phyloP scores from a whole-genome alignment of 192 early-diverging fungal species.

The Mortierella antarctica region DNA sequence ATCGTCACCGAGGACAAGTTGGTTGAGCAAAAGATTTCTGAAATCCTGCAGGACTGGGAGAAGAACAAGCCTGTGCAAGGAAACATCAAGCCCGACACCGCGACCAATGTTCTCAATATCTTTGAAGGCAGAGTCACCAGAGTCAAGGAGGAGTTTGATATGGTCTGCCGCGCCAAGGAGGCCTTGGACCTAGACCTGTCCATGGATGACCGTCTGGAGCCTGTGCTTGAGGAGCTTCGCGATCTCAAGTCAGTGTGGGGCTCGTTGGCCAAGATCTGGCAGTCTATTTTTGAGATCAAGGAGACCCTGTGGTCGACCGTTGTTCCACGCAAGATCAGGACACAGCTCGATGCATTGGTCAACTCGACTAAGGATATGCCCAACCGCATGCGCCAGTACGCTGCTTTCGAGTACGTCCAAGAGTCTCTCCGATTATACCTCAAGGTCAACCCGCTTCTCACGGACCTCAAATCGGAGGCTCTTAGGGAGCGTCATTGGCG shows the following conservation, averaged over 20 bases:
- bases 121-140: constrained; percentile 88
- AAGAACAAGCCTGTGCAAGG: constrained; percentile 95
- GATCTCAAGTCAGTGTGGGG: constrained; percentile 96
- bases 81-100: constrained; percentile 87
- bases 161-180: constrained; percentile 91
- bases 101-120: constrained; percentile 81
- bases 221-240: constrained; percentile 89
- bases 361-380: constrained; percentile 91
- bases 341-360: constrained; percentile 85
- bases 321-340: constrained; percentile 90
- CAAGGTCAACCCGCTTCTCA: constrained; percentile 82
- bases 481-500: constrained; percentile 98
- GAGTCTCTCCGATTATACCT: constrained; percentile 82
- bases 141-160: constrained; percentile 87
- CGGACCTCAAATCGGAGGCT: constrained; percentile 96
- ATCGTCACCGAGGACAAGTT: constrained; percentile 93
- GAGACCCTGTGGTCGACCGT: constrained; percentile 90
- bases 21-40: constrained; percentile 85
- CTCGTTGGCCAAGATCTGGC: constrained; percentile 85
- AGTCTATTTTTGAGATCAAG: constrained; percentile 82
- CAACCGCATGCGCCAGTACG: constrained; percentile 97
- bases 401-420: constrained; percentile 95
- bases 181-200: constrained; percentile 88
- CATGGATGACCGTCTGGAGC: constrained; percentile 76
- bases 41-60: constrained; percentile 92